Evolutionary conservation across 768 basidiomycete species (phyloP).

Genomic region (Termitomyces sp.): DNA sequence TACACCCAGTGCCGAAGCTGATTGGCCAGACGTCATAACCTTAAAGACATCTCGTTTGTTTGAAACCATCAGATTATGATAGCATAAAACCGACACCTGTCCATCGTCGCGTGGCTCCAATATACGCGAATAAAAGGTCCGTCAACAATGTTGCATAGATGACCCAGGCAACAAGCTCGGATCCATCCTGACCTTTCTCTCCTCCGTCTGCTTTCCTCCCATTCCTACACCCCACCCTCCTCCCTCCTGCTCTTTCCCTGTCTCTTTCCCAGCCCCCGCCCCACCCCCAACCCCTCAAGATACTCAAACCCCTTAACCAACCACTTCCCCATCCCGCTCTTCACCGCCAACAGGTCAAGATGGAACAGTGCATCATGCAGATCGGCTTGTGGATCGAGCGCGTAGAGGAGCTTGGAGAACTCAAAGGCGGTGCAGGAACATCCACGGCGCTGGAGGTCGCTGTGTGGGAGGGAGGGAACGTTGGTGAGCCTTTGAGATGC

Average conservation of each 20-base stretch:
- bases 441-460: conserved; percentile 85
- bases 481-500: too few species aligned
- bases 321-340: conserved; percentile 79
- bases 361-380: conserved; percentile 84
- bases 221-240: conserved; percentile 15
- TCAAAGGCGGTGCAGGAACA: conserved; percentile 92
- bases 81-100: too few species aligned
- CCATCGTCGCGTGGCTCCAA: too few species aligned
- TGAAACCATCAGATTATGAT: too few species aligned
- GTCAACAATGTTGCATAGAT: too few species aligned
- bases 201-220: not conserved
- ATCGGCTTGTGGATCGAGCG: conserved; percentile 83
- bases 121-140: too few species aligned
- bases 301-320: conserved; percentile 63
- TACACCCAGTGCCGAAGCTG: too few species aligned
- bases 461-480: conserved; percentile 22
- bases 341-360: conserved; percentile 82
- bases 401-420: conserved; percentile 80
- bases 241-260: not conserved
- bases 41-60: too few species aligned
- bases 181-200: conserved; percentile 36
- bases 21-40: too few species aligned
- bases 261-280: not conserved
- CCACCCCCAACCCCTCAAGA: conserved; percentile 21
- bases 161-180: conserved; percentile 72